Base-by-base conservation (phyloP, 331 rosid genomes). In the Stylosanthes scabra region DNA sequence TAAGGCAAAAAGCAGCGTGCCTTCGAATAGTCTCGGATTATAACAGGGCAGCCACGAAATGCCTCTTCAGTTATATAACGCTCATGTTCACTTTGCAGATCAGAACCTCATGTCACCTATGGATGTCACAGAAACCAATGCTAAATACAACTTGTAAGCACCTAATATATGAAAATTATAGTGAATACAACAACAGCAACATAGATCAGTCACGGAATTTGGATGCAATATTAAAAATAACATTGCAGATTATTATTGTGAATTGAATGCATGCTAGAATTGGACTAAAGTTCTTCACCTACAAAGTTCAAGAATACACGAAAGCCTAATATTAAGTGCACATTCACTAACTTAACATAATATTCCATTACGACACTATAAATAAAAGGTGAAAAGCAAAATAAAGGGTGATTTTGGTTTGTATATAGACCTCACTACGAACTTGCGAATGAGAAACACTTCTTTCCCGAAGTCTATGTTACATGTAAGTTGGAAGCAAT, bases 1-100 rank as follows among this genome's bases (percentile, higher is more conserved):
- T 40, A 11, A 15, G 70, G 45, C 75, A 66, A 25, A 71, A 64
- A 41, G 55, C 27, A 79, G 54, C 80, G 81, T 89, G 82, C 99
- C 97, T 91, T 91, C 11, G 99, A 97, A 71, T 94, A 94, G 86
- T 94, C 97, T 86, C 92, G 85, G 69, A 94, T 86, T 77, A 91
- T 88, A 65, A 91, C 97, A 68, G 99, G 99, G 83, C 89, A 78
- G 76, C 97, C 99, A 47, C 77, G 77, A 72, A 87, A 94, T 72
- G 90, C 96, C 85, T 81, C 91, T 85, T 94, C 99, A 20, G 99
- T 94, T 82, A 94, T 80, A 82, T 79, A 91, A 8, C 99, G 96
- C 71, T 94, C 99, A n/a, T 94, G 99, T 83, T 94, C 99, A 66
- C 99, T 94, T 82, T 94, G 99, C 78, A 94, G 83, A 86, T 94